phyloP scores from a whole-genome alignment of 352 stramenopile species.

The Phytophthora pinifolia region DNA sequence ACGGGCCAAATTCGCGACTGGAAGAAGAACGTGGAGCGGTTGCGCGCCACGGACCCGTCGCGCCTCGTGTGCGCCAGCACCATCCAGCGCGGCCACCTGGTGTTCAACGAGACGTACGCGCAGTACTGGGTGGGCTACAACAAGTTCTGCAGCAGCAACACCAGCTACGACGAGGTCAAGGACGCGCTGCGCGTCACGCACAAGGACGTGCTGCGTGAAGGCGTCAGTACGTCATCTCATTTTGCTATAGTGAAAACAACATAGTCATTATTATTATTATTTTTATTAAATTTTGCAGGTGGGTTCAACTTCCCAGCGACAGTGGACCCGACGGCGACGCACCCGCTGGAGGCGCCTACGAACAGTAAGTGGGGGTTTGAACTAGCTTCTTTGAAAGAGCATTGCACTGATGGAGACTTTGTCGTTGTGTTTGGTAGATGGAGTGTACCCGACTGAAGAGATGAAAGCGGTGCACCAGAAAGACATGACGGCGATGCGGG shows the following conservation, averaged over 20 bases:
- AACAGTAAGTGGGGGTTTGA: conserved; percentile 40
- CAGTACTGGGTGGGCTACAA: conserved; percentile 91
- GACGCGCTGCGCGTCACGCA: conserved; percentile 61
- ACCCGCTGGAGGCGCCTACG: conserved; percentile 57
- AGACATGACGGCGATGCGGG: conserved; percentile 66
- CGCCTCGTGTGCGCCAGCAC: conserved; percentile 81
- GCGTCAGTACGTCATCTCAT: conserved; percentile 59
- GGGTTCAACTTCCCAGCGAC: conserved; percentile 62
- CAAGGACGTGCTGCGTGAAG: conserved; percentile 73
- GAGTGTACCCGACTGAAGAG: conserved; percentile 65
- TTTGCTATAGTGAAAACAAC: too few species aligned
- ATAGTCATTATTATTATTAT: conserved; percentile 2
- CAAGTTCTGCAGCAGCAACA: conserved; percentile 81
- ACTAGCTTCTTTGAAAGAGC: not conserved
- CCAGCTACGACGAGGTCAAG: conserved; percentile 73
- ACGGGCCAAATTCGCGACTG: conserved; percentile 86
- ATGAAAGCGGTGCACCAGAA: conserved; percentile 65
- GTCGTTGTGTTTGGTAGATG: conserved; percentile 28
- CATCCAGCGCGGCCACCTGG: conserved; percentile 79
- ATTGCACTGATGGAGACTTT: not conserved
- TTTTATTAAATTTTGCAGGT: conserved; percentile 39
- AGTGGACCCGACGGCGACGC: conserved; percentile 61
- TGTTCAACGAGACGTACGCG: conserved; percentile 89
- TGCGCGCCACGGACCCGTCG: conserved; percentile 75
- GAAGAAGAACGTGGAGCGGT: conserved; percentile 85